Evolutionary conservation across 2,329 filamentous ascomycete genomes (phyloP), one percentile per base, ranked within the genome.

Genomic region (Fusarium armeniacum): DNA sequence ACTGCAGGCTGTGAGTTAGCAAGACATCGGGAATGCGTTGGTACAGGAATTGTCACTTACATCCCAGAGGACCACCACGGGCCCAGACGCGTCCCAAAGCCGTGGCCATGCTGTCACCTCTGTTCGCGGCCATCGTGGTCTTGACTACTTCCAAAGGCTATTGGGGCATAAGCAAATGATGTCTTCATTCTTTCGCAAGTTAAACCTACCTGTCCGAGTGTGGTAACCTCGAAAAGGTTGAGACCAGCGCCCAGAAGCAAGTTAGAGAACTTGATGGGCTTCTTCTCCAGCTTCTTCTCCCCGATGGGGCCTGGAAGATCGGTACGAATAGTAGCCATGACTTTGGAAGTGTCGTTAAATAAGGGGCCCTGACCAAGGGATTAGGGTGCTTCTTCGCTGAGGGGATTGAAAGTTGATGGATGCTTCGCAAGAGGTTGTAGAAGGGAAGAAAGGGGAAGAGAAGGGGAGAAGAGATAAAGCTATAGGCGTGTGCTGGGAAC

Each of bases 201-300:
- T 38, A 18, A 20, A 20, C 36, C 36, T 38, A 38, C 46, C 28
- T 97, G 87, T 73, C 84, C 84, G 72, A 87, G 81, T 62, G 86
- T 87, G 71, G 85, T 88, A 79, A 91, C 86, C 90, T 98, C 94
- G 82, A 98, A 98, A 89, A 98, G 85, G 87, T 97, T 98, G 84
- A 98, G 89, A 76, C 94, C 93, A 79, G 93, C 93, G 79, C 94
- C 94, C 77, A 98, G 89, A 78, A 99, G 86, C 88, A 99, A 83
- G 86, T 99, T 99, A 86, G 94, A 97, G 88, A 98, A 98, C 90
- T 98, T 98, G 89, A 99, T 89, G 74, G 96, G 96, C 90, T 98
- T 98, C 92, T 98, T 98, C 91, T 98, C 94, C 81, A 97, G 85
- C 82, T 81, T 84, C 70, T 81, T 79, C 72, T 82, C 82, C 76